Evolutionary conservation across 306 rosid genomes (phyloP).

Genomic region (Sechiopsis laciniata): DNA sequence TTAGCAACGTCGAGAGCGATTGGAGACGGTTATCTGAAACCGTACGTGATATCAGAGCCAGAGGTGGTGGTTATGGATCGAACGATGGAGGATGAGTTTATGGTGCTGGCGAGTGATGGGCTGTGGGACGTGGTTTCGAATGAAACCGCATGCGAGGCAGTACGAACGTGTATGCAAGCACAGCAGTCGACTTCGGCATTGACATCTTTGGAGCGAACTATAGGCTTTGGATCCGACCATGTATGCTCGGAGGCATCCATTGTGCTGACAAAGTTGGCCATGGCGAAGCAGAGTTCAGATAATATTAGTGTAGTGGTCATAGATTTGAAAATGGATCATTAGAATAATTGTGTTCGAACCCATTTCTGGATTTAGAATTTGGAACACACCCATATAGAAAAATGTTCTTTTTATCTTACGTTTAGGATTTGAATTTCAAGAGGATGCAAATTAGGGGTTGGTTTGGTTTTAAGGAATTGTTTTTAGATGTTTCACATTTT

Average conservation of each 20-base stretch:
- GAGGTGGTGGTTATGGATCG: conserved; percentile 67
- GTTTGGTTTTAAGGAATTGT: no score
- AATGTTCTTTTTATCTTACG: no score
- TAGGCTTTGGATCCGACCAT: conserved; percentile 39
- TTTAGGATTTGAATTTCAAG: no score
- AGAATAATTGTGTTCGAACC: no score
- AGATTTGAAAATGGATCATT: conserved; percentile 47
- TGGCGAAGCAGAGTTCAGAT: conserved; percentile 80
- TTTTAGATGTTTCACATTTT: no score
- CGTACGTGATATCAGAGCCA: conserved; percentile 78
- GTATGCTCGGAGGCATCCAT: conserved; percentile 78
- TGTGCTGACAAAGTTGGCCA: conserved; percentile 73
- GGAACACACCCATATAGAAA: no score
- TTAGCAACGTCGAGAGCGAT: conserved; percentile 88
- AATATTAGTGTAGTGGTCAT: conserved; percentile 83
- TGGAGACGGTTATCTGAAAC: conserved; percentile 74
- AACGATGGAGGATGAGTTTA: conserved; percentile 61
- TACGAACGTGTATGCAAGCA: conserved; percentile 51
- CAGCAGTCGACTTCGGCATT: conserved; percentile 26
- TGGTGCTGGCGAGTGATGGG: conserved; percentile 47
- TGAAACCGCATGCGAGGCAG: conserved; percentile 62
- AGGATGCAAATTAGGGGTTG: no score
- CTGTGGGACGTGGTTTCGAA: no score
- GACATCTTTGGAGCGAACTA: background rate
- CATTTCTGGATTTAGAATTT: no score